A percentile compares a stretch with the other conserved stretches of the same genome.
These are phyloP conservation scores for Gracilaria caudata DNA, from an alignment of 23 red algal genomes.

Conservation along the genomic window DNA sequence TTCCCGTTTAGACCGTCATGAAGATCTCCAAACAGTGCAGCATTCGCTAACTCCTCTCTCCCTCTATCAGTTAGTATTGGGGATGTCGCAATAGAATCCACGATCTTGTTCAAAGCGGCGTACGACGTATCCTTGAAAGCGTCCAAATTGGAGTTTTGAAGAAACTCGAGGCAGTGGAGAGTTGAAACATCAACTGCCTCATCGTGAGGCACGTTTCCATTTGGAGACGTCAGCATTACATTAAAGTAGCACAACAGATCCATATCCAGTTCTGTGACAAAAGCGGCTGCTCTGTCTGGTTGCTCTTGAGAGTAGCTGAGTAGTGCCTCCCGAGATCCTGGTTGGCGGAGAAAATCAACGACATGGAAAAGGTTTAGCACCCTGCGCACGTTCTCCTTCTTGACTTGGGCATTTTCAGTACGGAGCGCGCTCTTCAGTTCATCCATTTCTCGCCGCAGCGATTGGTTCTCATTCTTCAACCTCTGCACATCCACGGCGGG, in stretches of 20 bases:
- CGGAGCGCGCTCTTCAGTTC: not conserved
- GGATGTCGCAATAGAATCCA: slow-evolving; percentile 52
- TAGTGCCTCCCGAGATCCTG: slow-evolving; percentile 48
- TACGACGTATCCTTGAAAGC: slow-evolving; percentile 74
- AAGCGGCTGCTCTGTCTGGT: not conserved
- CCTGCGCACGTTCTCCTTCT: slow-evolving; percentile 40
- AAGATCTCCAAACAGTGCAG: not conserved
- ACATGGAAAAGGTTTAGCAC: slow-evolving; percentile 67
- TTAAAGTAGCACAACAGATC: slow-evolving; percentile 78
- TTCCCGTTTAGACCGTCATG: slow-evolving; percentile 13
- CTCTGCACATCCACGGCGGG: not conserved
- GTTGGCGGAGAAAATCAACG: slow-evolving; percentile 48
- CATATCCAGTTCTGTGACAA: slow-evolving; percentile 52
- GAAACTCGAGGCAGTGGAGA: slow-evolving; percentile 64
- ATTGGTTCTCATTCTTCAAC: slow-evolving; percentile 14
- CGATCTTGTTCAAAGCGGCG: slow-evolving; percentile 47
- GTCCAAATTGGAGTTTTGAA: slow-evolving; percentile 53
- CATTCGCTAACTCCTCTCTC: not conserved
- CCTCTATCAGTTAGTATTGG: slow-evolving; percentile 72
- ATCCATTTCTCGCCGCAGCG: slow-evolving; percentile 23
- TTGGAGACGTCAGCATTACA: slow-evolving; percentile 78
- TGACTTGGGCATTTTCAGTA: not conserved
- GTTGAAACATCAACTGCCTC: slow-evolving; percentile 66
- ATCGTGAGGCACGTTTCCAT: slow-evolving; percentile 71
- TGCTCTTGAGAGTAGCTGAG: slow-evolving; percentile 28